phyloP scores from a whole-genome alignment of 2,329 filamentous ascomycete genomes.

The Catunica adiposa region DNA sequence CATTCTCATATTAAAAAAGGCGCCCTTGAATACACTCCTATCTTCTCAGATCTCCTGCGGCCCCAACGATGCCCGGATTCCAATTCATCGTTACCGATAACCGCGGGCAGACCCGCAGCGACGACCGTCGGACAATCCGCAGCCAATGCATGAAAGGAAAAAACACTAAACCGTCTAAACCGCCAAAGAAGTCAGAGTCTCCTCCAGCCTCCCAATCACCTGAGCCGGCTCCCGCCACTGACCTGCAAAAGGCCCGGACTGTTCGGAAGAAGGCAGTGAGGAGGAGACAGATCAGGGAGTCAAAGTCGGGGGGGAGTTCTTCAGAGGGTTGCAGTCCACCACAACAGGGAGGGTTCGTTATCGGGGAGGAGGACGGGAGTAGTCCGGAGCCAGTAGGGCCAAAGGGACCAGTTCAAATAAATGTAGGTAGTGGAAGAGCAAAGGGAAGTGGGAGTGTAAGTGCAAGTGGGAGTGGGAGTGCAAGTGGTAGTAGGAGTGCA shows the following conservation, averaged over 20 bases:
- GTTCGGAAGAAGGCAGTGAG: neutral
- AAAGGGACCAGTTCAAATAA: too few relatives aligned
- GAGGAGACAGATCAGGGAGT: neutral
- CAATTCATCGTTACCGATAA: conserved; percentile 16
- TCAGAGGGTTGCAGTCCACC: neutral
- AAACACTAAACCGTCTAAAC: conserved; percentile 7
- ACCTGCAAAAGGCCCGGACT: neutral
- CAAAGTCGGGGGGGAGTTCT: neutral
- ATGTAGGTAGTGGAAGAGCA: too few relatives aligned
- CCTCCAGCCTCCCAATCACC: neutral
- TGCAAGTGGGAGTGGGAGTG: too few relatives aligned
- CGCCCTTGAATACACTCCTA: too few relatives aligned
- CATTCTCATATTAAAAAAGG: neutral
- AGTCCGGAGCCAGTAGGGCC: too few relatives aligned
- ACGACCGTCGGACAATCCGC: conserved; percentile 13
- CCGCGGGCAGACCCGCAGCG: conserved; percentile 14
- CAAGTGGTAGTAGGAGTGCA: too few relatives aligned
- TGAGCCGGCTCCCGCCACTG: neutral
- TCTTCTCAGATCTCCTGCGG: neutral
- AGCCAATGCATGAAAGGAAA: conserved; percentile 15
- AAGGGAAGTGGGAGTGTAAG: too few relatives aligned
- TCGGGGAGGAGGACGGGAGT: neutral
- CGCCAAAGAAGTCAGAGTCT: neutral
- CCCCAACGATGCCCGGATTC: conserved; percentile 10
- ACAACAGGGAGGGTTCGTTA: neutral